Evolutionary conservation across 2,329 filamentous ascomycete genomes (phyloP), one percentile per base, ranked within the genome.

Genomic region (Epichloe bromicola): DNA sequence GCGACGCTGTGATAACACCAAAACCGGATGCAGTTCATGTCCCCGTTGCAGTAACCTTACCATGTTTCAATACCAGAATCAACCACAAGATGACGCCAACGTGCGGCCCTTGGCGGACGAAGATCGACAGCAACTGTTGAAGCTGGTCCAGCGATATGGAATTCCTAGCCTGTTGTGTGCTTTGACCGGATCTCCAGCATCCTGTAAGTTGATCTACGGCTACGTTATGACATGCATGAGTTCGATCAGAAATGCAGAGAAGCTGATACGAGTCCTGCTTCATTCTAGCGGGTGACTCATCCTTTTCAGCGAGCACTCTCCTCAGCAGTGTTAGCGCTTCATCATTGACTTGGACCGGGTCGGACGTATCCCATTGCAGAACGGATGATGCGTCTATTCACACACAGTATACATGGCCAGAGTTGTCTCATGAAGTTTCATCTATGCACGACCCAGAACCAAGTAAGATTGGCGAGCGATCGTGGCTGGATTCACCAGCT

Each of bases 341-440:
- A 5, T 70, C 70, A 6, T 58, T 71, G 49, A 65, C 64, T 17
- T 72, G 67, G 67, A 69, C 67, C 51, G 66, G 62, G 48, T 71
- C 69, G 7, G 67, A 70, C 48, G 63, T 62, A n/a, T 71, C 67
- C 8, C 61, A 68, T 40, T 66, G 61, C 47, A 61, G 64, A 45
- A 68, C 67, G 38, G 67, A 71, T 48, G 66, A 63, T 37, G 67
- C 63, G 2, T 71, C 68, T 26, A 63, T 71, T 50, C 60, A 65
- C 51, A 70, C 68, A 4, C 63, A 67, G 50, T 67, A 65, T 37
- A 67, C 65, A 12, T 69, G 66, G 65, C 64, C 63, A 44, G 67
- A 68, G 30, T 55, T 59, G 33, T 55, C 61, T 36, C 59, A 59
- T 44, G 67, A 69, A 37, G 55, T 68, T 40, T 59, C 60, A 23